Evolutionary conservation across 495 filamentous ascomycete genomes (phyloP).

Genomic region (Penicillium lagena): DNA sequence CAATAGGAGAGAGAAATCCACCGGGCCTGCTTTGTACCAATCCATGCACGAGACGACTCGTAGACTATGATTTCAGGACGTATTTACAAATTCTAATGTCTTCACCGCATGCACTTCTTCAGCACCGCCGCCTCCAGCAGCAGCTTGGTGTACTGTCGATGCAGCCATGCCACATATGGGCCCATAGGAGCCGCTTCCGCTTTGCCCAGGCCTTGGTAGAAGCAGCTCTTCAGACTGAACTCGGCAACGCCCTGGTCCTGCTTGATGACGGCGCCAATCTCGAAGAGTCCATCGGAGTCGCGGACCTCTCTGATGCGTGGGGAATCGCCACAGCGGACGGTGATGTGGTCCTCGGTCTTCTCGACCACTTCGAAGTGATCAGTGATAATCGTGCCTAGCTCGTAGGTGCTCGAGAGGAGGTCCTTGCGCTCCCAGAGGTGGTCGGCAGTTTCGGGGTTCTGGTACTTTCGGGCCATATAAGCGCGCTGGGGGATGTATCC

Average conservation of each 20-base stretch:
- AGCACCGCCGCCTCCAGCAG: conserved; percentile 50
- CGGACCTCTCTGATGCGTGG: conserved; percentile 51
- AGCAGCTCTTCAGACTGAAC: conserved; percentile 61
- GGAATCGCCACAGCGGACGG: conserved; percentile 61
- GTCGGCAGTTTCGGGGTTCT: conserved; percentile 48
- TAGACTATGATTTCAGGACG: too few relatives aligned
- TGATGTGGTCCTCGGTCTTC: conserved; percentile 53
- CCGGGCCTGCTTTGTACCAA: too few relatives aligned
- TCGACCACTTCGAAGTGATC: conserved; percentile 75
- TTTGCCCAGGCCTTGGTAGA: conserved; percentile 51
- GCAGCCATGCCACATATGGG: conserved; percentile 46
- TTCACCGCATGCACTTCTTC: conserved; percentile 17
- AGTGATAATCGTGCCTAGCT: conserved; percentile 58
- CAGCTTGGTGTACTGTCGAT: conserved; percentile 59
- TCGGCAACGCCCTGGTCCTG: conserved; percentile 51
- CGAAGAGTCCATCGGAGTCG: conserved; percentile 62
- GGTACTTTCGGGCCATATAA: conserved; percentile 57
- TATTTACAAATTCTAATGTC: too few relatives aligned
- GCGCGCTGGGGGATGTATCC: conserved; percentile 59
- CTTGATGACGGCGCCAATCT: conserved; percentile 59
- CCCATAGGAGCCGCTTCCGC: conserved; percentile 46
- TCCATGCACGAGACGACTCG: too few relatives aligned
- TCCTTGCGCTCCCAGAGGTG: conserved; percentile 58
- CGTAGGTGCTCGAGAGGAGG: conserved; percentile 48
- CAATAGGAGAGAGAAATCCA: too few relatives aligned